A percentile compares a stretch with the other conserved stretches of the same genome.
Evolutionary conservation across 2,329 filamentous ascomycete species (phyloP).

Genomic region (Colletotrichum simmondsii): DNA sequence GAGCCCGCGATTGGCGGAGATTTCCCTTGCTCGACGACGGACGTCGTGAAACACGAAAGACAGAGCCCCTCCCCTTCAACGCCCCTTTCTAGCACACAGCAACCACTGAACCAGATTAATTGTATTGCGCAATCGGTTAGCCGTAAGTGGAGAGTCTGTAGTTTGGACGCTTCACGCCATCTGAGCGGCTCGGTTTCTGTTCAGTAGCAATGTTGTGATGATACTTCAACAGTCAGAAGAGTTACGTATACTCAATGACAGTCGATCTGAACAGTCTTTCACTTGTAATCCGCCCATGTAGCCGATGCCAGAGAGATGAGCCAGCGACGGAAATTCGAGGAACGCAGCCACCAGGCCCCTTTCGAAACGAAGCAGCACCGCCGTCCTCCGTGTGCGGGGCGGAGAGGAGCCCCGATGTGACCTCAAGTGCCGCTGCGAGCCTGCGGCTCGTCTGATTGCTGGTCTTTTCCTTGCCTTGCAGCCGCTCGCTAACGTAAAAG

Average conservation of each 20-base stretch:
- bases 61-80: neutral
- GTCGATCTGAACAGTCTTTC: no score
- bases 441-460: conserved; percentile 12
- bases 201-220: neutral
- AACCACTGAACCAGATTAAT: neutral
- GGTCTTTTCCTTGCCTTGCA: neutral
- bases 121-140: neutral
- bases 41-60: neutral
- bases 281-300: no score
- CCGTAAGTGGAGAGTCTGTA: neutral
- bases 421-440: neutral
- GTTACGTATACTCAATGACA: neutral
- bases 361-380: conserved; percentile 11
- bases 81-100: neutral
- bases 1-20: conserved; percentile 24
- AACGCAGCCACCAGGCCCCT: neutral
- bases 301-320: neutral
- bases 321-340: conserved; percentile 2
- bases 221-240: neutral
- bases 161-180: neutral
- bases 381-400: neutral
- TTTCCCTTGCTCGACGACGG: conserved; percentile 1
- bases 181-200: no score
- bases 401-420: neutral
- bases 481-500: neutral